A percentile compares a stretch with the other conserved stretches of the same genome.
These are phyloP conservation scores for Paradendryphiella salina DNA, from an alignment of 2,329 filamentous ascomycete species.

Conservation along the genomic window DNA sequence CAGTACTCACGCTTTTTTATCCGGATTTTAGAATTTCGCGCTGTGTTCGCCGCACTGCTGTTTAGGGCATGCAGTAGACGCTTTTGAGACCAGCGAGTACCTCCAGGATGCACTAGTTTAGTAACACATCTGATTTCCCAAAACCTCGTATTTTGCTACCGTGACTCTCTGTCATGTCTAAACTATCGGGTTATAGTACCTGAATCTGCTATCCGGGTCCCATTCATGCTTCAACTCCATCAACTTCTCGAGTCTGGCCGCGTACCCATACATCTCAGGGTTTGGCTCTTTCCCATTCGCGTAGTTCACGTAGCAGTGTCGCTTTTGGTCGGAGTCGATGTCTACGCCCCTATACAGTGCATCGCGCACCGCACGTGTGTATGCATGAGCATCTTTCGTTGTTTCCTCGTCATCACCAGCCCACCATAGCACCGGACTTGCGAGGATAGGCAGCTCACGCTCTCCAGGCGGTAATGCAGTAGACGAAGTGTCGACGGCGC, in stretches of 20 bases:
- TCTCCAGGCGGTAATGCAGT: conserved; percentile 24
- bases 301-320: conserved; percentile 42
- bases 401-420: conserved; percentile 14
- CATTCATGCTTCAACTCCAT: conserved; percentile 33
- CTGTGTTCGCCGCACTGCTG: no score
- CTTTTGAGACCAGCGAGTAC: no score
- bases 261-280: conserved; percentile 39
- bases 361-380: conserved; percentile 14
- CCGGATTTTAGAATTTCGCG: no score
- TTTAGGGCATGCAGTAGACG: no score
- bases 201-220: conserved; percentile 37
- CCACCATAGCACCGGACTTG: conserved; percentile 23
- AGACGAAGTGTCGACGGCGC: conserved; percentile 5
- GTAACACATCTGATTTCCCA: background rate
- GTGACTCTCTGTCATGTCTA: background rate
- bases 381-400: conserved; percentile 15
- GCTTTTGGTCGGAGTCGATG: conserved; percentile 9
- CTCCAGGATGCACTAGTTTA: background rate
- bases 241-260: conserved; percentile 32
- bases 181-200: conserved; percentile 32
- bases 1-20: no score
- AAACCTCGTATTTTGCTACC: no score
- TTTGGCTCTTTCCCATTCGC: conserved; percentile 36
- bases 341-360: conserved; percentile 18
- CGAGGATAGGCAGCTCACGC: conserved; percentile 42